Evolutionary conservation across 108 stramenopile species (phyloP).

Genomic region (Cyclostephanos invisitatus): DNA sequence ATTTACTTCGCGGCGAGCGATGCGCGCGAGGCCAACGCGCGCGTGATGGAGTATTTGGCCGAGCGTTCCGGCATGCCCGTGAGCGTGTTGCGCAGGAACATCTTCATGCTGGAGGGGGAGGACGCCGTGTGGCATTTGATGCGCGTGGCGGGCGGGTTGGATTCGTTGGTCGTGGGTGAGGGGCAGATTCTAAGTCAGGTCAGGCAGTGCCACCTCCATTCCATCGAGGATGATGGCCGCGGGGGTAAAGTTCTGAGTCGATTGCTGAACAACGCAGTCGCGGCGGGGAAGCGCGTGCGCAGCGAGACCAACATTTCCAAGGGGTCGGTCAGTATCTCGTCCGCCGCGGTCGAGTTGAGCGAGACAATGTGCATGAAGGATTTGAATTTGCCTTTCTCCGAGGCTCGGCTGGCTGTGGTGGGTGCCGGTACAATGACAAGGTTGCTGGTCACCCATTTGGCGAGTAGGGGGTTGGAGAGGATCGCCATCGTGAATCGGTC

Average conservation of each 20-base stretch:
- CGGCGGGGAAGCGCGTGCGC: constrained; percentile 96
- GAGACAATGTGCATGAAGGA: constrained; percentile 79
- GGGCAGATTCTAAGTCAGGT: constrained; percentile 98
- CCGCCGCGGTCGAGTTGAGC: constrained; percentile 95
- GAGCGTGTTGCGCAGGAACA: constrained; percentile 77
- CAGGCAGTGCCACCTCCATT: constrained; percentile 94
- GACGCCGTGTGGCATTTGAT: constrained; percentile 98
- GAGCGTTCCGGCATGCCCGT: constrained; percentile 86
- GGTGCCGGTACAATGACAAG: constrained; percentile 99
- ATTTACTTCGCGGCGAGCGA: constrained; percentile 94
- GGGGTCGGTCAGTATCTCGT: constrained; percentile 92
- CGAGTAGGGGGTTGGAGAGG: constrained; percentile 88
- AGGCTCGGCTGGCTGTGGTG: constrained; percentile 91
- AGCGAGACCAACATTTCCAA: constrained; percentile 97
- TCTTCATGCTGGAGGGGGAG: constrained; percentile 94
- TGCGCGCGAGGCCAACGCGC: constrained; percentile 86
- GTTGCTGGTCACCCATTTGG: constrained; percentile 93
- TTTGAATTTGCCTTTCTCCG: constrained; percentile 86
- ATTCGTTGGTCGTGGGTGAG: constrained; percentile 98
- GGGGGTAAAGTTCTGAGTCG: constrained; percentile 96
- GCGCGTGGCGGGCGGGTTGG: constrained; percentile 95
- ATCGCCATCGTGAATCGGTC: constrained; percentile 97
- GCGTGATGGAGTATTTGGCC: constrained; percentile 84
- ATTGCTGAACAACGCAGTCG: constrained; percentile 92
- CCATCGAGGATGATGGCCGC: constrained; percentile 94